phyloP scores from a whole-genome alignment of 306 rosid genomes.

The Lathyrus aphaca region DNA sequence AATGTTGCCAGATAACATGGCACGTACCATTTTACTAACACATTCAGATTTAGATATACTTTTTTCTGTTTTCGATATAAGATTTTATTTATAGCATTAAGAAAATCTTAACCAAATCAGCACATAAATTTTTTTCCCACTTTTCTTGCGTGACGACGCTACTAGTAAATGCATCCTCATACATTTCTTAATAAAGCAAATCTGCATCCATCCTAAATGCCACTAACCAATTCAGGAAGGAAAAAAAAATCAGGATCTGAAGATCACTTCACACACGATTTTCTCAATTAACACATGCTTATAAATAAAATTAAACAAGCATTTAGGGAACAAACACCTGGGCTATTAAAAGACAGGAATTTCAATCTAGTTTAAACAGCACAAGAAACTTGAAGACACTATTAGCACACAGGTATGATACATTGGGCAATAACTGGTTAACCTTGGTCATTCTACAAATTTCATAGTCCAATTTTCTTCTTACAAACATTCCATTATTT shows the following conservation, averaged over 20 bases:
- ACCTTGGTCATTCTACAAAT: neutral
- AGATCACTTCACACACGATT: conserved; percentile 4
- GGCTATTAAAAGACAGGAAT: neutral
- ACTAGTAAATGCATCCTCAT: neutral
- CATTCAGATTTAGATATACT: neutral
- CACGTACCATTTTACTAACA: neutral
- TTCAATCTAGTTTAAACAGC: conserved; percentile 13
- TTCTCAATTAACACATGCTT: neutral
- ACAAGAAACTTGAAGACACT: neutral
- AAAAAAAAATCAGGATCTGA: neutral
- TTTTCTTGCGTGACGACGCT: neutral
- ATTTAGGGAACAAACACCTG: neutral
- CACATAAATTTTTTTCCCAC: neutral
- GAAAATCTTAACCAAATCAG: too few species aligned
- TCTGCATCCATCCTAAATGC: conserved; percentile 10
- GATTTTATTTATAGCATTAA: neutral
- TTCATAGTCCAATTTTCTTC: conserved; percentile 16
- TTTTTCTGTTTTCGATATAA: neutral
- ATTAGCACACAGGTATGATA: neutral
- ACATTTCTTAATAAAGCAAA: neutral
- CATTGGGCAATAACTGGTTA: neutral
- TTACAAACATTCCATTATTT: neutral
- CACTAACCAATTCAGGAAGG: neutral
- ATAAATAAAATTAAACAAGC: conserved; percentile 5
- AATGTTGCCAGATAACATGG: conserved; percentile 3